A percentile compares a stretch with the other conserved stretches of the same genome.
Evolutionary conservation across 352 stramenopile genomes (phyloP).

Genomic region (Elongisporangium senticosum): DNA sequence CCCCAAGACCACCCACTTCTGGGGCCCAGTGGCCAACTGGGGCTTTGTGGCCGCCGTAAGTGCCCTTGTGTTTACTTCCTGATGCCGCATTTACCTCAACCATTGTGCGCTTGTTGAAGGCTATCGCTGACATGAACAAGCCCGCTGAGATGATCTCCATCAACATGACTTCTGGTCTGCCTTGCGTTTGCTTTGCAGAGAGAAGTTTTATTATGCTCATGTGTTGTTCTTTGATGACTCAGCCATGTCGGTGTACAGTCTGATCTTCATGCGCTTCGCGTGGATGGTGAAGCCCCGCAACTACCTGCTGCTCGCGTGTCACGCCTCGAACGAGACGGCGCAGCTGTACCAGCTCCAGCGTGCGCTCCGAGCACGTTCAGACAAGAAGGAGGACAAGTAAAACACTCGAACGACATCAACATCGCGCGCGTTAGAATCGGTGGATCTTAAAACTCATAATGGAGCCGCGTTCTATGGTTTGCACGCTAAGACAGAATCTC

Average conservation of each 20-base stretch:
- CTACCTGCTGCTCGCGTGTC: constrained; percentile 79
- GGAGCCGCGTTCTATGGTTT: constrained; percentile 2
- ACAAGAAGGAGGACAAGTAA: constrained; percentile 30
- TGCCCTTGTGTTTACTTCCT: constrained; percentile 1
- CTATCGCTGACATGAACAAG: constrained; percentile 79
- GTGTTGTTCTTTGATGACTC: background rate
- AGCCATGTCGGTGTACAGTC: constrained; percentile 81
- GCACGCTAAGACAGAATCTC: constrained; percentile 1
- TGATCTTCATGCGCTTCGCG: constrained; percentile 87
- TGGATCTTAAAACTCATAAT: constrained; percentile 10
- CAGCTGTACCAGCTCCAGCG: constrained; percentile 82
- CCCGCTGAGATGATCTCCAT: constrained; percentile 78
- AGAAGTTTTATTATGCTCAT: constrained; percentile 5
- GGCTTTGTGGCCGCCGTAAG: constrained; percentile 80
- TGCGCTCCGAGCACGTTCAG: constrained; percentile 30
- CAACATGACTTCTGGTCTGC: constrained; percentile 80
- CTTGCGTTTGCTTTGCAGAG: constrained; percentile 2
- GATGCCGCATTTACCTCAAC: constrained; percentile 1
- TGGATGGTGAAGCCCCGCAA: constrained; percentile 88
- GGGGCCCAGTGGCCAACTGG: constrained; percentile 86
- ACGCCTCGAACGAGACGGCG: constrained; percentile 76
- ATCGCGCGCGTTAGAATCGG: background rate
- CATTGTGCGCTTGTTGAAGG: constrained; percentile 25
- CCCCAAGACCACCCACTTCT: constrained; percentile 87
- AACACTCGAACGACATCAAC: constrained; percentile 7